A percentile compares a stretch with the other conserved stretches of the same genome.
phyloP scores from a whole-genome alignment of 768 basidiomycete genomes.

The Lactarius vividus region DNA sequence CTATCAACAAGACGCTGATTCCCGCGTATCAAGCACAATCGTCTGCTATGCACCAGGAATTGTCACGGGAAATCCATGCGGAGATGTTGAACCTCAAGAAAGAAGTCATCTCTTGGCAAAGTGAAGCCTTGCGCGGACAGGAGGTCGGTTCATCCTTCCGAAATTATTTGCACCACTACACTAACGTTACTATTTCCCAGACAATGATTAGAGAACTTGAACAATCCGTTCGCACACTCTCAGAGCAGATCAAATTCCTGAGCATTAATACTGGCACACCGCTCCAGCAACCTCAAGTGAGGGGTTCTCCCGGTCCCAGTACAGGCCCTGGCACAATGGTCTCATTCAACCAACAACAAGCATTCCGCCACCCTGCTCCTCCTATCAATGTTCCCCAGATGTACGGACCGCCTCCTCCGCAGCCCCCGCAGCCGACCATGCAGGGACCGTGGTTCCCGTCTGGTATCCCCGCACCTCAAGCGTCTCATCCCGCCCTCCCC shows the following conservation, averaged over 20 bases:
- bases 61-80: slow-evolving; percentile 67
- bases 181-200: slow-evolving; percentile 37
- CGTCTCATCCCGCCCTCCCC: slow-evolving; percentile 73
- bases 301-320: slow-evolving; percentile 27
- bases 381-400: slow-evolving; percentile 34
- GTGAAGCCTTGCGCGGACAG: slow-evolving; percentile 69
- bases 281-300: slow-evolving; percentile 29
- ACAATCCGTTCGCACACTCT: slow-evolving; percentile 66
- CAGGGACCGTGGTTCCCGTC: slow-evolving; percentile 57
- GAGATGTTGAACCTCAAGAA: slow-evolving; percentile 78
- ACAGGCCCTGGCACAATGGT: slow-evolving; percentile 4
- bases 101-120: slow-evolving; percentile 80
- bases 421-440: slow-evolving; percentile 29
- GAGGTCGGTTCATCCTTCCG: slow-evolving; percentile 51
- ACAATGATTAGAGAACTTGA: slow-evolving; percentile 77
- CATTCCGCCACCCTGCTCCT: slow-evolving; percentile 39
- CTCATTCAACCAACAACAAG: slow-evolving; percentile 23
- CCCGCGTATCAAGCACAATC: slow-evolving; percentile 75
- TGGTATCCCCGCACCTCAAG: slow-evolving; percentile 74
- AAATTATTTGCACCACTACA: slow-evolving; percentile 20
- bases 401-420: slow-evolving; percentile 26
- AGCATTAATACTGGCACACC: slow-evolving; percentile 46
- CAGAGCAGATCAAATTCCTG: slow-evolving; percentile 82
- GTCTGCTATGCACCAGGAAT: slow-evolving; percentile 75
- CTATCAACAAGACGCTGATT: slow-evolving; percentile 67